phyloP scores from a whole-genome alignment of 371 early-diverging fungal genomes.

The Lichtheimia hyalospora region DNA sequence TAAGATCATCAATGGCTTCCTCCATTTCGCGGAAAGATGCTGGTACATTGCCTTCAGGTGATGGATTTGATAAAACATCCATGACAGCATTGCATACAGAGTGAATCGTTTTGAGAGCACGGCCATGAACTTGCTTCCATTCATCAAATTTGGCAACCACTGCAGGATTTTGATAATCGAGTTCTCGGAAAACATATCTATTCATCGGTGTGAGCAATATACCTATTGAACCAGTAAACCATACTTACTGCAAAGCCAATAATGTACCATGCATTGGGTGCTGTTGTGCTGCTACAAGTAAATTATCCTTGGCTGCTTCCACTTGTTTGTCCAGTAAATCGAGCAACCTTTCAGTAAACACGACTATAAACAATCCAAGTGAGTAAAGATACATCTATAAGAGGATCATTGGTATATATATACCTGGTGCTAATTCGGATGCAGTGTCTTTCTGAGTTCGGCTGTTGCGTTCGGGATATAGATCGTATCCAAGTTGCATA shows the following conservation, averaged over 20 bases:
- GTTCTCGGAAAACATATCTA: slow-evolving; percentile 59
- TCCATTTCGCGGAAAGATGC: slow-evolving; percentile 72
- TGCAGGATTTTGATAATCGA: slow-evolving; percentile 43
- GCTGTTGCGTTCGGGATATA: slow-evolving; percentile 39
- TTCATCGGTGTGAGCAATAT: neutral
- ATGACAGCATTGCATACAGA: slow-evolving; percentile 61
- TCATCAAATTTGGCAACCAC: slow-evolving; percentile 30
- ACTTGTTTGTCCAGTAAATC: slow-evolving; percentile 54
- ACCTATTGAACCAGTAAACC: neutral
- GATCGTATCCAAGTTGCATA: slow-evolving; percentile 45
- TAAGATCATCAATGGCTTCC: slow-evolving; percentile 62
- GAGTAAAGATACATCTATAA: neutral
- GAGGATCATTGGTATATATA: slow-evolving; percentile 1
- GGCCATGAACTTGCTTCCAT: slow-evolving; percentile 48
- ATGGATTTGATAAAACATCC: slow-evolving; percentile 71
- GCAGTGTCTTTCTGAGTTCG: neutral
- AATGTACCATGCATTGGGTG: slow-evolving; percentile 78
- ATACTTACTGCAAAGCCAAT: slow-evolving; percentile 61
- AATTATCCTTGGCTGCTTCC: slow-evolving; percentile 54
- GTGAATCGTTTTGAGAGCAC: slow-evolving; percentile 49
- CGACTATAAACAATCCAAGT: slow-evolving; percentile 6
- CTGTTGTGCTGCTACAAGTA: slow-evolving; percentile 69
- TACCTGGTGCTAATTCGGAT: slow-evolving; percentile 12
- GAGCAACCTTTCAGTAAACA: slow-evolving; percentile 55
- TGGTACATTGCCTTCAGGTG: slow-evolving; percentile 85